Evolutionary conservation across 2,329 filamentous ascomycete species (phyloP), one percentile per base, ranked within the genome.

Genomic region (Monosporascus cannonballus): DNA sequence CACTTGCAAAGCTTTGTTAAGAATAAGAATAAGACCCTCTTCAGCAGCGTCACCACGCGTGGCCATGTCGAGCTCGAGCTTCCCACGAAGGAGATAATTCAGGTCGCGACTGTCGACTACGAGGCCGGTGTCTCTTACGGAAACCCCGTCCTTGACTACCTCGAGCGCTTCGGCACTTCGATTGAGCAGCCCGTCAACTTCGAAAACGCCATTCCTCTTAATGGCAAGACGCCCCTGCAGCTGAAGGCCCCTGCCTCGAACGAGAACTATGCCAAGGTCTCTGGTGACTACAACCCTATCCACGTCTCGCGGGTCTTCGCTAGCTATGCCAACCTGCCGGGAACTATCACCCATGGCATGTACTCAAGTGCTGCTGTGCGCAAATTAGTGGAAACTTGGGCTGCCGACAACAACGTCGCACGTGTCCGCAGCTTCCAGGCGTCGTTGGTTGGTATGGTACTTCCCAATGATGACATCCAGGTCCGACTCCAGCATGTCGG

Each of bases 271-370:
- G 95, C 94, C 57, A 89, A 91, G 60, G 94, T 99, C 18, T 99
- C 95, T 49, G 94, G 94, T 47, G 94, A 99, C 70, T 99, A 91
- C 81, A 99, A 99, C 73, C 94, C 94, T 24, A 99, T 99, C 57
- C 94, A 99, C 78, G 94, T 99, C 45, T 96, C 94, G 14, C 88
- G 94, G 52, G 90, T 96, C 51, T 99, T 99, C 75, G 89, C 94
- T 34, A 90, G 85, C 73, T 99, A 97, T 65, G 95, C 94, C 69
- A 94, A 92, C 70, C 80, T 99, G 17, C 92, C 92, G 1, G 95
- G 94, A 48, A 99, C 94, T 45, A 99, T 99, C 67, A 99, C 94
- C 1, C 94, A 99, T 69, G 94, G 94, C 69, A 99, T 99, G 94
- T 99, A 97, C 79, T 95, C 93, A 2, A 97, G 93, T 72, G 94